These are phyloP conservation scores for Phytopythium sindhum DNA, from an alignment of 352 stramenopile species.

Conservation along the genomic window DNA sequence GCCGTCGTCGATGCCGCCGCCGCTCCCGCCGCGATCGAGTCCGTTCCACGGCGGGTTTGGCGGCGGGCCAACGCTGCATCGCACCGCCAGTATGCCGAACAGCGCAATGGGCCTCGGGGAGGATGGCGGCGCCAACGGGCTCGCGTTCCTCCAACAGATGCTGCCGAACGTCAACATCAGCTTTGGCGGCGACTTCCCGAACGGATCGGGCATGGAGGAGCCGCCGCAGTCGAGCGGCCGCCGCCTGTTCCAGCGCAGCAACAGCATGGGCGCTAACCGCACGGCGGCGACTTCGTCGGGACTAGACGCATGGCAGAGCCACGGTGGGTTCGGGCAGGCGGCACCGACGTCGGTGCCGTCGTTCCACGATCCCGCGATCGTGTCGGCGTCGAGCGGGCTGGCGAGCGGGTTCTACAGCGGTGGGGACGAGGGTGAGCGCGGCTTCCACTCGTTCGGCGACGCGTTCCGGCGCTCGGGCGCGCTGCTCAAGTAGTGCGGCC, in stretches of 20 bases:
- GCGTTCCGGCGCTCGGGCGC: slow-evolving; percentile 39
- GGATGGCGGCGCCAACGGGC: slow-evolving; percentile 22
- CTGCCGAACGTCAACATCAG: slow-evolving; percentile 88
- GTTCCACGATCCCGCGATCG: slow-evolving; percentile 57
- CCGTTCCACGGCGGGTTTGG: slow-evolving; percentile 34
- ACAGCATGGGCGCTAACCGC: slow-evolving; percentile 15
- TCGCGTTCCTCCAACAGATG: slow-evolving; percentile 86
- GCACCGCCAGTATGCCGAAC: slow-evolving; percentile 7
- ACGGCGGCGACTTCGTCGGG: background rate
- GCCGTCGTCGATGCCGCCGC: slow-evolving; percentile 22
- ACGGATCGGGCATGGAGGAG: slow-evolving; percentile 10
- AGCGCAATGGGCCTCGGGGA: slow-evolving; percentile 21
- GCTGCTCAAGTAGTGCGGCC: slow-evolving; percentile 24
- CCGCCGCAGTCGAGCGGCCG: slow-evolving; percentile 16
- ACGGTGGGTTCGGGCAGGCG: slow-evolving; percentile 14
- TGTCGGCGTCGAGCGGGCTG: slow-evolving; percentile 24
- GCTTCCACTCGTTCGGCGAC: slow-evolving; percentile 34
- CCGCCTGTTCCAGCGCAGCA: slow-evolving; percentile 38
- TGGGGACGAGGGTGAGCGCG: slow-evolving; percentile 25
- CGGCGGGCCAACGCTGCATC: background rate
- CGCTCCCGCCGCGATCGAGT: slow-evolving; percentile 18
- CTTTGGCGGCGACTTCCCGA: slow-evolving; percentile 68
- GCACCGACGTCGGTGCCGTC: slow-evolving; percentile 17
- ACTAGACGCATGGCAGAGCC: slow-evolving; percentile 9
- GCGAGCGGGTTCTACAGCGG: slow-evolving; percentile 31